A percentile compares a stretch with the other conserved stretches of the same genome.
These are phyloP conservation scores for Gardenia jasminoides DNA, from an alignment of 257 asterid genomes.

Conservation along the genomic window DNA sequence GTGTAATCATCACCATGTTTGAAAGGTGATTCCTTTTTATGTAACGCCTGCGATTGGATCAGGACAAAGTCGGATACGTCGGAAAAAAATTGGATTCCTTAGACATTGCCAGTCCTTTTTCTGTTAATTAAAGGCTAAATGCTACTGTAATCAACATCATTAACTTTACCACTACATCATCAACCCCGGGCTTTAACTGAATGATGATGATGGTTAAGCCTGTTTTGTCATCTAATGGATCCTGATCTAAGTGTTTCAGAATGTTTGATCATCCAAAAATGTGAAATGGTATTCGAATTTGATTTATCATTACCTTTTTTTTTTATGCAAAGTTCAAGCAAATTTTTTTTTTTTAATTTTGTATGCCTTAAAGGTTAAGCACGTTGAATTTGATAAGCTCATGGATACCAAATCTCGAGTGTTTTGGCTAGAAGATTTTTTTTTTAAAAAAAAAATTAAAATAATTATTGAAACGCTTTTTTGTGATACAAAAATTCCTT, in stretches of 20 bases:
- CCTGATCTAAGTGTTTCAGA: too few species aligned
- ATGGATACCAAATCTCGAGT: too few species aligned
- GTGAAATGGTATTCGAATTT: not conserved
- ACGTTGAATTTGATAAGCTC: too few species aligned
- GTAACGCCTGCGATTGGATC: not conserved
- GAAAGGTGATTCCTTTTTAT: slow-evolving; percentile 7
- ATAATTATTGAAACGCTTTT: too few species aligned
- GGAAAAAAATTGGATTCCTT: not conserved
- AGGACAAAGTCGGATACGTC: slow-evolving; percentile 7
- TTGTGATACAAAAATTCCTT: too few species aligned
- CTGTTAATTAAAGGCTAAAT: too few species aligned
- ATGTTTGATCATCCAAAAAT: not conserved
- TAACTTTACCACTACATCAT: not conserved
- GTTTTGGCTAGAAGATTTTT: too few species aligned
- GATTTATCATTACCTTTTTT: not conserved
- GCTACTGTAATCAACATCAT: not conserved
- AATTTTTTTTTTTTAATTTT: too few species aligned
- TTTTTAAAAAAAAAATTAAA: too few species aligned
- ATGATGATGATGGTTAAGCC: not conserved
- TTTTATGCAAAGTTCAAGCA: not conserved
- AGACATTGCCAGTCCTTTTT: too few species aligned
- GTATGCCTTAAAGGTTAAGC: too few species aligned
- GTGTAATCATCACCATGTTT: slow-evolving; percentile 23
- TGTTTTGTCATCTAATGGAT: too few species aligned
- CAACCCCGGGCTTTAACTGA: not conserved